Evolutionary conservation across 768 basidiomycete species (phyloP).

Genomic region (Naganishia randhawae): DNA sequence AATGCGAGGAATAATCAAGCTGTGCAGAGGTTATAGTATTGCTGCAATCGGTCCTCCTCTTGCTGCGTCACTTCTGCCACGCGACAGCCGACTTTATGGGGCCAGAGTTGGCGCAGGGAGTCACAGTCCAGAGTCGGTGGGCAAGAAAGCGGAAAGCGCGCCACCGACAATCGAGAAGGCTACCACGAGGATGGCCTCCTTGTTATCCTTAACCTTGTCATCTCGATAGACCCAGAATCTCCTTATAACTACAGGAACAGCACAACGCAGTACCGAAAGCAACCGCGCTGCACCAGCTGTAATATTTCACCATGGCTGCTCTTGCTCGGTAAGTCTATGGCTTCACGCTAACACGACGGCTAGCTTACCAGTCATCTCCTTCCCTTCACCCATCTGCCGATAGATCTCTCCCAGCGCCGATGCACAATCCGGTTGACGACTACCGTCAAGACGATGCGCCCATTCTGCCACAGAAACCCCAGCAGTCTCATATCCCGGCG

Average conservation of each 20-base stretch:
- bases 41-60: no score
- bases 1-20: no score
- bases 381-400: not conserved
- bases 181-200: not conserved
- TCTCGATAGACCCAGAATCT: not conserved
- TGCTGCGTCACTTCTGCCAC: no score
- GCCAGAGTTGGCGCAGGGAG: no score
- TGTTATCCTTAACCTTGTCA: not conserved
- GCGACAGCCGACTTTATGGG: no score
- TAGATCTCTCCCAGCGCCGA: constrained; percentile 48
- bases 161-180: not conserved
- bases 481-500: constrained; percentile 23
- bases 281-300: not conserved
- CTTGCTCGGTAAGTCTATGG: constrained; percentile 64
- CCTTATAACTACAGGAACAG: no score
- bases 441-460: constrained; percentile 3
- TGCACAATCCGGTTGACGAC: constrained; percentile 41
- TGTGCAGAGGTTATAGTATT: no score
- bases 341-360: not conserved
- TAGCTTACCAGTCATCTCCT: not conserved
- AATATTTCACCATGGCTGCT: constrained; percentile 57
- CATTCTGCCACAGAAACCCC: constrained; percentile 10
- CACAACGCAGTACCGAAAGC: not conserved
- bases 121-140: not conserved
- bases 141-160: no score